Conservation (phyloP, 2,329 filamentous ascomycete species). For the Paecilomyces fulvus region DNA sequence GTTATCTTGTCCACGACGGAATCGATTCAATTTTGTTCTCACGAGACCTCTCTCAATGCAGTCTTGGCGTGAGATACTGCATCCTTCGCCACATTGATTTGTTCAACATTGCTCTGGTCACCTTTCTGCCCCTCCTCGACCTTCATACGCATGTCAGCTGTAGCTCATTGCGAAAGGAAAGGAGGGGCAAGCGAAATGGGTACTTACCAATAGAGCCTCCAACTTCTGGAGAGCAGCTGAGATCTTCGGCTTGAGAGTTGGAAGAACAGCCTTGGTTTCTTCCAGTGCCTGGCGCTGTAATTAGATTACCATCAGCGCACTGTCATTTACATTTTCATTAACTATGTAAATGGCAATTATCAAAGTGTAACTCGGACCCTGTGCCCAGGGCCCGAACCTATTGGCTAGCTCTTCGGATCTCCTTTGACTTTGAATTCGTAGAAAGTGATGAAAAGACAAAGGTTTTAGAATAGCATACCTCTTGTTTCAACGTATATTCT, state of each 20-base stretch:
- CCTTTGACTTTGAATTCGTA: no score
- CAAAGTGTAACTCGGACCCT: no score
- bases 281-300: constrained; percentile 67
- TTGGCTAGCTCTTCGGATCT: no score
- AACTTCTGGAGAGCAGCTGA: constrained; percentile 62
- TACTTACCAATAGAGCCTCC: constrained; percentile 66
- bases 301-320: background rate
- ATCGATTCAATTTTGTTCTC: constrained; percentile 4
- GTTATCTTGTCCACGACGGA: background rate
- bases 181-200: constrained; percentile 1
- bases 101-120: constrained; percentile 29
- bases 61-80: constrained; percentile 32
- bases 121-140: constrained; percentile 33
- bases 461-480: constrained; percentile 50
- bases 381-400: no score
- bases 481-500: constrained; percentile 73
- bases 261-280: constrained; percentile 80
- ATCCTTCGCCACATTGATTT: constrained; percentile 34
- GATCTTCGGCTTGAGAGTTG: constrained; percentile 62
- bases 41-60: constrained; percentile 31
- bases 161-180: constrained; percentile 1
- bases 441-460: background rate
- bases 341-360: no score
- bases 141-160: constrained; percentile 10
- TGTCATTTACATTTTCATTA: no score